phyloP scores from a whole-genome alignment of 2,329 filamentous ascomycete genomes.

The Helminthosporium solani region DNA sequence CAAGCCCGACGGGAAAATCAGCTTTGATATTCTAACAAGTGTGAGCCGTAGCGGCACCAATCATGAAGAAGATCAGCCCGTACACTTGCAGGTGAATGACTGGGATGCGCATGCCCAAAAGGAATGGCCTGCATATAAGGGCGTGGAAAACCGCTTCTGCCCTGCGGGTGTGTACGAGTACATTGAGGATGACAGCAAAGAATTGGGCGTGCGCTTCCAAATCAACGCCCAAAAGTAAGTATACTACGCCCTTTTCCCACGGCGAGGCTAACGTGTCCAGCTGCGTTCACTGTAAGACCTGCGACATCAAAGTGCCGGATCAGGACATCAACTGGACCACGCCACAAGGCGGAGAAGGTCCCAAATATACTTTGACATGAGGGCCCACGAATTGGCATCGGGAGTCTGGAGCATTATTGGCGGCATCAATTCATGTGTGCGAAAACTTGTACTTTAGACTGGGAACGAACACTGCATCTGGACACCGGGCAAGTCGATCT shows the following conservation, averaged over 20 bases:
- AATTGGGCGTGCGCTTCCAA: constrained; percentile 89
- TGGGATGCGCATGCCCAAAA: constrained; percentile 86
- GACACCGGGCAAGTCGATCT: not conserved
- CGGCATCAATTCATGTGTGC: not conserved
- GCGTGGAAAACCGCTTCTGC: constrained; percentile 94
- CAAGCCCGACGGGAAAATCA: constrained; percentile 93
- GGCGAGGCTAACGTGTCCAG: constrained; percentile 51
- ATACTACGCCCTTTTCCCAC: constrained; percentile 25
- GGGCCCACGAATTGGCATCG: not conserved
- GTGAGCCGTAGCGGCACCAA: constrained; percentile 96
- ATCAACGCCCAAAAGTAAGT: constrained; percentile 97
- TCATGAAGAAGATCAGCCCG: constrained; percentile 97
- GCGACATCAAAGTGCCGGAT: constrained; percentile 94
- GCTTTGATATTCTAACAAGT: constrained; percentile 93
- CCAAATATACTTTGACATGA: constrained; percentile 64
- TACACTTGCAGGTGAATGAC: constrained; percentile 91
- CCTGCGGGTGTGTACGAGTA: constrained; percentile 98
- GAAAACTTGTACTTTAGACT: not conserved
- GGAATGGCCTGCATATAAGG: constrained; percentile 85
- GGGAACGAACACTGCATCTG: not conserved
- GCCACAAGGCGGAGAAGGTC: constrained; percentile 82
- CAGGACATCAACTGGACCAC: constrained; percentile 95
- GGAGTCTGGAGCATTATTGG: not conserved
- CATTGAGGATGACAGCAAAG: constrained; percentile 84
- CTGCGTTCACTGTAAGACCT: constrained; percentile 99